These are phyloP conservation scores for Candida manassasensis DNA, from an alignment of 805 yeast genomes.

Conservation along the genomic window DNA sequence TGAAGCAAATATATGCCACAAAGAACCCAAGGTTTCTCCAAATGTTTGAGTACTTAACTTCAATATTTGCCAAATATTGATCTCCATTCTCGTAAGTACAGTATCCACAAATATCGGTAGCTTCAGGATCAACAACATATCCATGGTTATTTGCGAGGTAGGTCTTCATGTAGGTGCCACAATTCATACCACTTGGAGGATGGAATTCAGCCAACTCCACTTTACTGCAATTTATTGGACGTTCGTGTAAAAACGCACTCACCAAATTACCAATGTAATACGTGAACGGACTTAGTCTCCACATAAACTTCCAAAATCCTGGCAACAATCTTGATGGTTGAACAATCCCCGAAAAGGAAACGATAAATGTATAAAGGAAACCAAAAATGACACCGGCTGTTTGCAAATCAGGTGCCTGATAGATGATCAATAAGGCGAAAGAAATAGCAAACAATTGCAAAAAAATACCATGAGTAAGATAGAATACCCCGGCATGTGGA, in stretches of 20 bases:
- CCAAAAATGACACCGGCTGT: conserved; percentile 60
- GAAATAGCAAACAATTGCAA: conserved; percentile 29
- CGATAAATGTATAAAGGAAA: conserved; percentile 51
- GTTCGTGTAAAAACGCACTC: conserved; percentile 40
- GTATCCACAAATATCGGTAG: conserved; percentile 45
- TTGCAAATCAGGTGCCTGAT: conserved; percentile 57
- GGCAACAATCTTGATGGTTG: conserved; percentile 60
- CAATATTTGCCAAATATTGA: conserved; percentile 40
- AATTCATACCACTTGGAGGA: conserved; percentile 57
- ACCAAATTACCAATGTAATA: conserved; percentile 61
- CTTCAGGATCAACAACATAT: conserved; percentile 50
- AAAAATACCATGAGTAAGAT: conserved; percentile 23
- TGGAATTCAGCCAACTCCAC: conserved; percentile 24
- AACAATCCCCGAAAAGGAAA: conserved; percentile 67
- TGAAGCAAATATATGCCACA: conserved; percentile 54
- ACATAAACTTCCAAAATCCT: conserved; percentile 82
- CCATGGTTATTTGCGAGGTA: conserved; percentile 48
- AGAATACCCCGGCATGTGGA: conserved; percentile 36
- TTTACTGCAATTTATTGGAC: conserved; percentile 37
- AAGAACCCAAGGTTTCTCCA: conserved; percentile 69
- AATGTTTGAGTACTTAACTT: conserved; percentile 41
- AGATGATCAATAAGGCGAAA: conserved; percentile 39
- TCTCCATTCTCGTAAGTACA: conserved; percentile 45
- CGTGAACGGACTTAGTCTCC: conserved; percentile 67
- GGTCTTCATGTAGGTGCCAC: conserved; percentile 48